Base-by-base conservation (phyloP, 202 grass and related monocot genomes). In the Digitaria exilis region DNA sequence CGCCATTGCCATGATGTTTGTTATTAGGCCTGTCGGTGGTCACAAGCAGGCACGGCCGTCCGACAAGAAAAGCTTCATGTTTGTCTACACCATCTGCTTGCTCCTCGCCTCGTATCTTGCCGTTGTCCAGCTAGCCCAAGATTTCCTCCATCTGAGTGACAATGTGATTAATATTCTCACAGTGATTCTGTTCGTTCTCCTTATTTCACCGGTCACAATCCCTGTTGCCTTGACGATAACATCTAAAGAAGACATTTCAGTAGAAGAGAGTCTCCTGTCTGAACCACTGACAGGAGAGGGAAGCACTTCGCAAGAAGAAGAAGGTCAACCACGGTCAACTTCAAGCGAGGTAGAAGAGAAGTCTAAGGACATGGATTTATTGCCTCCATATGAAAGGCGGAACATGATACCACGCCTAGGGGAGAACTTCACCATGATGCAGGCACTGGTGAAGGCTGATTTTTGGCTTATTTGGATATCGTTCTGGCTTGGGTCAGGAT, bases 391-490 rank as follows among this genome's bases (percentile, higher is more conserved):
- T 65, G 83, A 90, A 79, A 90, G 87, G 73, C 85, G 87, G 82
- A 90, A 48, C 52, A 92, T 49, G 55, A 90, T 87, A 25, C 91
- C 91, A 18, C 80, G 5, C 37, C 68, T 90, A 21, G 94, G 94
- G 37, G 94, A 97, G 75, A 88, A 97, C 88, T 97, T 97, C 83
- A 97, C 91, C 43, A 81, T 94, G 77, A 77, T 69, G 49, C 87
- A 97, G 80, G 89, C 94, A 65, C 52, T 94, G 45, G 85, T 85
- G 43, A 97, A 92, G 66, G 85, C 84, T 70, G 94, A 97, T 50
- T 97, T 94, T 50, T 97, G 94, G 94, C 86, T 97, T 28, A 92
- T 97, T 48, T 97, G 93, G 87, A 26, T 85, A 66, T 92, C 94
- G 5, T 90, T 97, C 55, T 68, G 92, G 43, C 78, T 97, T 6